Base-by-base conservation (phyloP, 129 eudicot genomes). In the Ambrosia artemisiifolia region DNA sequence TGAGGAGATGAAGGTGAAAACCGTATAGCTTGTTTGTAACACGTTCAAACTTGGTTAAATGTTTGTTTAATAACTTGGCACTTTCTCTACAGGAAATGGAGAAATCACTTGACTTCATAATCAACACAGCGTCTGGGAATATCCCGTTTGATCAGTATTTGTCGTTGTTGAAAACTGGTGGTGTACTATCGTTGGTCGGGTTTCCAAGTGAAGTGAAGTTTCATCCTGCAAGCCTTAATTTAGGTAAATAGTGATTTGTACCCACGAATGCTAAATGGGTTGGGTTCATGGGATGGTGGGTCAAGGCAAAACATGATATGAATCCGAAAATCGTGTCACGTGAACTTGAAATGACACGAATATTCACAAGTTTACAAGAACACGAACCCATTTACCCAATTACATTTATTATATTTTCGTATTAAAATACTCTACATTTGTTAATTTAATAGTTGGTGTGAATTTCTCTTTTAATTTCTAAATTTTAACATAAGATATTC, bases 41-140 rank as follows among this genome's bases (percentile, higher is more conserved):
- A 16, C 18, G 51, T 3, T 64, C 33, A 65, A 18, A 5, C 1
- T 7, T 40, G 70, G 5, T 13, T 50, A 1, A 70, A 53, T 48
- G 0, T 48, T 1, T 13, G 16, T 14, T 48, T 48, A 48, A 3
- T 48, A 36, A 36, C 6, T 28, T 28, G 59, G 34, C 57, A 59
- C n/a, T 59, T 60, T 44, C 34, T 11, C 10, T 71, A 47, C 87
- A 85, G 92, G 92, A 83, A 10, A 28, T 74, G 78, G 81, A 73
- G 63, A 84, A 82, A 38, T 82, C 95, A 24, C 69, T 93, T 2
- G 96, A 93, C 80, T 93, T 89, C 67, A 77, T 93, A 50, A 83
- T 93, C 34, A 82, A 93, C 75, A 83, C 96, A 2, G 92, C 96
- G n/a, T 87, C 98, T 9, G 98, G 86, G 6, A 87, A 87, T 78